Percentiles rank a stretch among this genome's conserved stretches.
Conservation (phyloP, 2,329 filamentous ascomycete species). For the Nothophoma quercina region DNA sequence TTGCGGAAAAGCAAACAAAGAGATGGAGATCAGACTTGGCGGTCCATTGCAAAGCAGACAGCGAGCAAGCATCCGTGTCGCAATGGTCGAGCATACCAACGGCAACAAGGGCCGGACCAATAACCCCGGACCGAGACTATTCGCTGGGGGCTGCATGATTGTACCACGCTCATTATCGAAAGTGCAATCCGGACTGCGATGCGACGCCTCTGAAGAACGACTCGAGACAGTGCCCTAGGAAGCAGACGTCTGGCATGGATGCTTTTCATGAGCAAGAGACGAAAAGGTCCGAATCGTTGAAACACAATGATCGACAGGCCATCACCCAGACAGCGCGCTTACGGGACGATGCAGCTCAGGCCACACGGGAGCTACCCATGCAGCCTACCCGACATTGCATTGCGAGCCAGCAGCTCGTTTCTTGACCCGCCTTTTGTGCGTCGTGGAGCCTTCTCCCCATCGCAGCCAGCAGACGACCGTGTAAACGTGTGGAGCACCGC, state of each 20-base stretch:
- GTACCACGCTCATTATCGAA: constrained; percentile 13
- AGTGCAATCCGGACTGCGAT: constrained; percentile 13
- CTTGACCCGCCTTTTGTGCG: constrained; percentile 33
- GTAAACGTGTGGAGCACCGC: constrained; percentile 25
- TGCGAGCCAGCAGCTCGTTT: constrained; percentile 27
- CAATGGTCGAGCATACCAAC: neutral
- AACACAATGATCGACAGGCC: constrained; percentile 11
- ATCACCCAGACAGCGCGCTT: constrained; percentile 18
- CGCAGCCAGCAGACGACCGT: constrained; percentile 27
- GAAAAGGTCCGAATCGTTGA: constrained; percentile 2
- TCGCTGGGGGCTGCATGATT: constrained; percentile 10
- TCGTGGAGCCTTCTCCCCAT: constrained; percentile 26
- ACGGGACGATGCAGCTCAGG: constrained; percentile 31
- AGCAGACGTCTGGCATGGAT: neutral
- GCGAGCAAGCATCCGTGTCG: neutral
- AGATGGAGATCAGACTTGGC: neutral
- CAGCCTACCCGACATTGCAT: constrained; percentile 25
- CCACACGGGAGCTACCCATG: constrained; percentile 30
- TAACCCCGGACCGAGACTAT: constrained; percentile 1
- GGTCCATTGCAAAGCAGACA: neutral
- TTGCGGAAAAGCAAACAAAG: constrained; percentile 3
- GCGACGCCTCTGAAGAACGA: neutral
- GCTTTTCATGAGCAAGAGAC: neutral
- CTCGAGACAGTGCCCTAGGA: neutral
- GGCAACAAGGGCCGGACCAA: constrained; percentile 6